A percentile compares a stretch with the other conserved stretches of the same genome.
phyloP scores from a whole-genome alignment of 441 rosid species.

The Gossypium lobatum region DNA sequence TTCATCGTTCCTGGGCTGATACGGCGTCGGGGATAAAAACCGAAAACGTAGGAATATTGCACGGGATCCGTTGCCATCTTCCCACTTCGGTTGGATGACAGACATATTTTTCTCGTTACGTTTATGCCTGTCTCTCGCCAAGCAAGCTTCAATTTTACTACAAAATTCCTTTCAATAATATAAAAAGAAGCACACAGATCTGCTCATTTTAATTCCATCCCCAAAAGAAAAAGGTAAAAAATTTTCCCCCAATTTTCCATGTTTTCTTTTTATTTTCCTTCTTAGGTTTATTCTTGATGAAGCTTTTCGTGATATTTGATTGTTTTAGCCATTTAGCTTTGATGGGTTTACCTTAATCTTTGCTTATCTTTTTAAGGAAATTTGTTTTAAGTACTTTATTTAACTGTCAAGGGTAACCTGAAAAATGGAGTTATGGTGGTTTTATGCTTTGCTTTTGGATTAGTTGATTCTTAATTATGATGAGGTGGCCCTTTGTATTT shows the following conservation, averaged over 20 bases:
- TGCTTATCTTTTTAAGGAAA: too few species aligned
- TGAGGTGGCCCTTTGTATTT: not conserved
- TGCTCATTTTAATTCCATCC: too few species aligned
- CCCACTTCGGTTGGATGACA: not conserved
- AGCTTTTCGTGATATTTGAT: not conserved
- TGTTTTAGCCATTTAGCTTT: slow-evolving; percentile 2
- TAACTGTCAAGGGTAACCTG: not conserved
- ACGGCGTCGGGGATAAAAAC: not conserved
- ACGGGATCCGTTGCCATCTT: not conserved
- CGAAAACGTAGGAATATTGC: not conserved
- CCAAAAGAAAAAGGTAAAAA: too few species aligned
- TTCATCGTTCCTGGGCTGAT: not conserved
- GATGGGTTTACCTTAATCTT: not conserved
- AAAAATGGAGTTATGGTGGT: not conserved
- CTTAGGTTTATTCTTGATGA: not conserved
- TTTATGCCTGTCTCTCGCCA: too few species aligned
- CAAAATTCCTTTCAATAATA: too few species aligned
- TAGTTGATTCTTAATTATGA: not conserved
- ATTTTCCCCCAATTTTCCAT: too few species aligned
- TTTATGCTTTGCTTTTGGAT: not conserved
- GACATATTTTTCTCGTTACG: too few species aligned
- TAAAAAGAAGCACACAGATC: too few species aligned
- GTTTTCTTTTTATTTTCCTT: not conserved
- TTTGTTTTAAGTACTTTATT: not conserved
- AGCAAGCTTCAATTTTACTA: too few species aligned